These are phyloP conservation scores for Protomyces macrosporus DNA, from an alignment of 1,139 yeast genomes.

Conservation along the genomic window DNA sequence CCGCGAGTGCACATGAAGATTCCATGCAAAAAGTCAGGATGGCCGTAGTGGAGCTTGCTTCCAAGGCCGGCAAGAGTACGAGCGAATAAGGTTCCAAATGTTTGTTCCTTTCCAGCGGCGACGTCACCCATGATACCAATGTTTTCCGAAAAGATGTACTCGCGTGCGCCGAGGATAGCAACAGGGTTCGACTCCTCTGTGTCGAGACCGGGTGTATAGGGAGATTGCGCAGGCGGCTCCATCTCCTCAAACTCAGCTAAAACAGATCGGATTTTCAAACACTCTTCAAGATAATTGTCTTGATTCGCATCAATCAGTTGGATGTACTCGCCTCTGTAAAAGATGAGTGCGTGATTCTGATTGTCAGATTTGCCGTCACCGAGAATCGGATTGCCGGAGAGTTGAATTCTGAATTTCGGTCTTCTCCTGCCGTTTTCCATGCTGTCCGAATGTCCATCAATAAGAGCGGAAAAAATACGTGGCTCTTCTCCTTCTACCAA, in stretches of 20 bases:
- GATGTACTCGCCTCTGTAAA: conserved; percentile 97
- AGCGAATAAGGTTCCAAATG: conserved; percentile 96
- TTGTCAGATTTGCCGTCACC: conserved; percentile 99
- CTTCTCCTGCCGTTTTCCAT: conserved; percentile 98
- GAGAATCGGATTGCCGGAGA: conserved; percentile 96
- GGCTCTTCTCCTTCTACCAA: conserved; percentile 95
- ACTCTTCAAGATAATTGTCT: conserved; percentile 96
- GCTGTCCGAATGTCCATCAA: conserved; percentile 97
- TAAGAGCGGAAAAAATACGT: conserved; percentile 89
- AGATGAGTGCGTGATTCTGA: conserved; percentile 93
- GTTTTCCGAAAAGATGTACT: conserved; percentile 96
- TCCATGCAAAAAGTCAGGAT: conserved; percentile 96
- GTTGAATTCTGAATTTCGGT: conserved; percentile 94
- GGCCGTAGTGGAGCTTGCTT: conserved; percentile 98
- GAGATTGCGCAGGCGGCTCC: conserved; percentile 56
- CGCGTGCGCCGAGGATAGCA: conserved; percentile 99
- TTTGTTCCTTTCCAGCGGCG: conserved; percentile 99
- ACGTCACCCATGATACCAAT: conserved; percentile 99
- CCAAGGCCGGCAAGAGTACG: conserved; percentile 98
- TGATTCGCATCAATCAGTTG: conserved; percentile 98
- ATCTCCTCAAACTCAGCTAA: conserved; percentile 97
- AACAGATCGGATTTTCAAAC: conserved; percentile 94
- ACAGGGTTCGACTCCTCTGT: conserved; percentile 59
- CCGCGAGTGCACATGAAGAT: conserved; percentile 96
- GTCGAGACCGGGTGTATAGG: conserved; percentile 44